Conservation (phyloP, 441 rosid species). For the Euphorbia schlechtendalii region DNA sequence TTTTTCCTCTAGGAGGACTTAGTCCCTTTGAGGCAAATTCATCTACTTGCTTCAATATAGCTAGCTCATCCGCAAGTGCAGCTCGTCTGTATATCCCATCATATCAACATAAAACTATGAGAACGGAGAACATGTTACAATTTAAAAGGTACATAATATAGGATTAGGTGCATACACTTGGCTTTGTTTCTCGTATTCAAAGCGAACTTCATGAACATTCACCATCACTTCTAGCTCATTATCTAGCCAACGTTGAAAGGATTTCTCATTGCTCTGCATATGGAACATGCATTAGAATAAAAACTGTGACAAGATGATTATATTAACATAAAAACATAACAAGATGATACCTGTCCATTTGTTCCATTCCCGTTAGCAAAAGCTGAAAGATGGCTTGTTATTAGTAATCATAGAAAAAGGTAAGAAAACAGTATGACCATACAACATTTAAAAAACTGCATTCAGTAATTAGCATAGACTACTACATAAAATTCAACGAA, state of each 20-base stretch:
- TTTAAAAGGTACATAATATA: background rate
- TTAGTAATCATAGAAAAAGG: constrained; percentile 27
- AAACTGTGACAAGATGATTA: constrained; percentile 6
- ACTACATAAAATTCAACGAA: constrained; percentile 4
- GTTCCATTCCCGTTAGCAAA: constrained; percentile 62
- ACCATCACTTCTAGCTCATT: constrained; percentile 97
- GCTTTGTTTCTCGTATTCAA: constrained; percentile 92
- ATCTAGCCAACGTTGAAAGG: constrained; percentile 89
- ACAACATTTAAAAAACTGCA: constrained; percentile 3
- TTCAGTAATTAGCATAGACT: constrained; percentile 12
- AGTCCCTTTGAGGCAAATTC: constrained; percentile 86
- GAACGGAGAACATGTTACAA: background rate
- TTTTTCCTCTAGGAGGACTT: constrained; percentile 94
- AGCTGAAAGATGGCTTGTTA: constrained; percentile 41
- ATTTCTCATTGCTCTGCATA: constrained; percentile 78
- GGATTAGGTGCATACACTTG: constrained; percentile 84
- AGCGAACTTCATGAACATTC: constrained; percentile 96
- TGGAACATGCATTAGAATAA: constrained; percentile 16
- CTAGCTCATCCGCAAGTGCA: constrained; percentile 88
- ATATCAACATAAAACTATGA: background rate
- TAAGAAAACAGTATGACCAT: constrained; percentile 7
- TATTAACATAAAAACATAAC: background rate
- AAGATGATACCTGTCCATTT: constrained; percentile 67
- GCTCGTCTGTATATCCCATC: constrained; percentile 57
- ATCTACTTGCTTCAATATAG: constrained; percentile 81